Base-by-base conservation (phyloP, 2,329 filamentous ascomycete species). In the Venturia asperata region DNA sequence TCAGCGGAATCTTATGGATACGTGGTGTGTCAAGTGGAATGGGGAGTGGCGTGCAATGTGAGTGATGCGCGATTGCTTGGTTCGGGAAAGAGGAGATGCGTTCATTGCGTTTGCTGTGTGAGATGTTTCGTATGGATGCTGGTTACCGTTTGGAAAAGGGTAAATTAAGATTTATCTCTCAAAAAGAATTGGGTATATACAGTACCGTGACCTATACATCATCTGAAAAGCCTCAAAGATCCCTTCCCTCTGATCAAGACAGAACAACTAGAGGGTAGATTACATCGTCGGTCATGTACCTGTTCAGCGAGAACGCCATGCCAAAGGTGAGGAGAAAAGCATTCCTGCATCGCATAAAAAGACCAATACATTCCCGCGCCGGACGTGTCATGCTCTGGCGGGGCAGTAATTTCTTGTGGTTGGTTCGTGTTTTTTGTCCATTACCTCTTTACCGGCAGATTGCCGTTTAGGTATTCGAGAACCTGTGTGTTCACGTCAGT, bases 401-500 rank as follows among this genome's bases (percentile, higher is more conserved):
- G 52, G 19, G 52, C 30, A 37, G 30, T 58, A 37, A 52, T 27
- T 58, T 58, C 30, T 15, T 37, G 17, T n/a, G 52, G 27, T 15
- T 37, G 17, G 19, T 9, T n/a, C 13, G 60, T 61, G 17, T 61
- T 39, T n/a, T 11, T 10, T 39, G 2, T 39, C n/a, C 27, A 61
- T 43, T n/a, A 61, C 60, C 60, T 61, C 37, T 61, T 61, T 3
- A 42, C 30, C 43, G 60, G 60, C 15, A 61, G n/a, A n/a, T 61
- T 45, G 15, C 39, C 42, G 19, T 42, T 61, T 37, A 61, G 60
- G 39, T 61, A 61, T 27, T 61, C 60, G 37, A 61, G 60, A 10
- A 61, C 60, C 60, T 61, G 27, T 34, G 15, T 30, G 27, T n/a
- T 27, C 30, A n/a, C 17, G 9, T 61, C n/a, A 61, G 60, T 27